These are phyloP conservation scores for Mucor saturninus DNA, from an alignment of 371 early-diverging fungal species.

Conservation along the genomic window DNA sequence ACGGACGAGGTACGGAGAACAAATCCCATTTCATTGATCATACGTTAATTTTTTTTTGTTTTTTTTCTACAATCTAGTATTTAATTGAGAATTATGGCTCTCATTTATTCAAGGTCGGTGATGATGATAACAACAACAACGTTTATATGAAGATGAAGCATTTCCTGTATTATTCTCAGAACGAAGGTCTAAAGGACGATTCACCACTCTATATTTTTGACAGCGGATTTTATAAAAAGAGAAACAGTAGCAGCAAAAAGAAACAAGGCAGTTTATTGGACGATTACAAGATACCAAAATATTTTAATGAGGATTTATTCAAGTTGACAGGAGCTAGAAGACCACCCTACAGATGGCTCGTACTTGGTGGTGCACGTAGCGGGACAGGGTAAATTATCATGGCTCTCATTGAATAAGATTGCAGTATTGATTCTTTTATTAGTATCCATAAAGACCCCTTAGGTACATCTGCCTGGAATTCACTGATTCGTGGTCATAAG, in stretches of 20 bases:
- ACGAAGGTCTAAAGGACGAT: conserved; percentile 69
- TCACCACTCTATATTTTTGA: conserved; percentile 88
- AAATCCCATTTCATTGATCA: neutral
- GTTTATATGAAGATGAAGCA: conserved; percentile 79
- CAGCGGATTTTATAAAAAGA: conserved; percentile 54
- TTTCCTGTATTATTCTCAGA: conserved; percentile 63
- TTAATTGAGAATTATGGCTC: conserved; percentile 58
- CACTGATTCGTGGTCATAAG: conserved; percentile 67
- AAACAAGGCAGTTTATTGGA: conserved; percentile 47
- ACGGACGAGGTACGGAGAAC: conserved; percentile 52
- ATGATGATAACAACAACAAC: conserved; percentile 77
- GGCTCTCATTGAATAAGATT: no score
- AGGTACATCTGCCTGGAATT: conserved; percentile 75
- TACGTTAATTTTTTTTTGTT: no score
- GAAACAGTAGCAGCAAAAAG: conserved; percentile 31
- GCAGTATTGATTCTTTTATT: neutral
- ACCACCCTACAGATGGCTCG: conserved; percentile 73
- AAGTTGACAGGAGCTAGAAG: conserved; percentile 66
- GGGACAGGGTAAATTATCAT: conserved; percentile 60
- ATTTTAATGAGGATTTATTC: conserved; percentile 81
- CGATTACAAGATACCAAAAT: conserved; percentile 75
- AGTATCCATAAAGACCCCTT: conserved; percentile 70
- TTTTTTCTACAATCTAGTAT: conserved; percentile 30
- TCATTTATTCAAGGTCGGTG: conserved; percentile 80
- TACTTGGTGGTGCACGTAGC: conserved; percentile 67